Evolutionary conservation across 768 basidiomycete genomes (phyloP).

Genomic region (Leccinum barrowsii): DNA sequence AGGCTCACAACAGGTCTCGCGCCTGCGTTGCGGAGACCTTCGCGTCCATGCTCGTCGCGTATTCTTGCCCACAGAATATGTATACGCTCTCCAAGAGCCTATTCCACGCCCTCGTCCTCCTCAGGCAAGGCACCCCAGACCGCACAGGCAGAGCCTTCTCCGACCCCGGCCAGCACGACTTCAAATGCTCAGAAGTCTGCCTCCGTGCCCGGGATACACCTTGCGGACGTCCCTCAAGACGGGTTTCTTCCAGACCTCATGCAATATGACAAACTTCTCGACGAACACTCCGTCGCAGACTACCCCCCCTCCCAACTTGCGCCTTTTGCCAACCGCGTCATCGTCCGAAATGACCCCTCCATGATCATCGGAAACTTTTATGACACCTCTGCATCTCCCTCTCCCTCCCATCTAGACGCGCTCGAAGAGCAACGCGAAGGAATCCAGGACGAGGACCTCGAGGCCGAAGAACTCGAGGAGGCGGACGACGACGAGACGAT

Average conservation of each 20-base stretch:
- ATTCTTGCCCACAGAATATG: background rate
- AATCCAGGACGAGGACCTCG: conserved; percentile 3
- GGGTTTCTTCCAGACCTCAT: conserved; percentile 56
- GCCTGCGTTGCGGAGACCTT: conserved; percentile 11
- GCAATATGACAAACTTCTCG: conserved; percentile 57
- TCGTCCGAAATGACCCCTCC: conserved; percentile 69
- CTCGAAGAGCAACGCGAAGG: conserved; percentile 9
- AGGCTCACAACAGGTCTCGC: conserved; percentile 14
- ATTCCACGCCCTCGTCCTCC: conserved; percentile 17
- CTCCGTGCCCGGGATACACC: conserved; percentile 11
- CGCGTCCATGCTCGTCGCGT: conserved; percentile 3
- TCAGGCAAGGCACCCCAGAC: conserved; percentile 4
- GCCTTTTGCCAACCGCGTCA: conserved; percentile 59
- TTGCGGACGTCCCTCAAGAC: conserved; percentile 23
- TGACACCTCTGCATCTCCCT: conserved; percentile 11
- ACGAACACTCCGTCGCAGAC: conserved; percentile 52
- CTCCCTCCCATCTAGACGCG: background rate
- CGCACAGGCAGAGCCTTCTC: background rate
- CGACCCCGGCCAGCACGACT: background rate
- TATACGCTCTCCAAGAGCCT: conserved; percentile 6
- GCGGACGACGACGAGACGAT: conserved; percentile 20
- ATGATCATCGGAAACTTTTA: conserved; percentile 47
- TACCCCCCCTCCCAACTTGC: conserved; percentile 50
- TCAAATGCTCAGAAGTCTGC: background rate
- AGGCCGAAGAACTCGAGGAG: conserved; percentile 16